These are phyloP conservation scores for Cercospora zeina DNA, from an alignment of 2,329 filamentous ascomycete genomes.

Conservation along the genomic window DNA sequence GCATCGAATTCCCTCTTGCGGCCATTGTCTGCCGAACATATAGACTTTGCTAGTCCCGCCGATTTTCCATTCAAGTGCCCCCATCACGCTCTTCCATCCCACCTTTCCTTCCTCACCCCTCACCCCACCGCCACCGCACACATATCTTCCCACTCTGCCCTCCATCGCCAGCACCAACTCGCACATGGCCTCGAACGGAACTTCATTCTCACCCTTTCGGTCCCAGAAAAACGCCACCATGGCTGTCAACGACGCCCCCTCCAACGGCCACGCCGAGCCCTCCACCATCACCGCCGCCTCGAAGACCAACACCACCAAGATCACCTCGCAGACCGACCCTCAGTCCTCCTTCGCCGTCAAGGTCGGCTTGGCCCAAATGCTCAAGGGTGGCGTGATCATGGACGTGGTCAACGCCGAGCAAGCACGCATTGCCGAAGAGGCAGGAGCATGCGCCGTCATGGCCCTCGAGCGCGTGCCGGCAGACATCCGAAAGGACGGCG, in stretches of 20 bases:
- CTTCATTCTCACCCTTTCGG: slow-evolving; percentile 25
- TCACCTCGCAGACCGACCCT: slow-evolving; percentile 27
- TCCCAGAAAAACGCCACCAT: slow-evolving; percentile 23
- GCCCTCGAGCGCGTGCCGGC: slow-evolving; percentile 95
- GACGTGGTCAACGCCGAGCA: slow-evolving; percentile 92
- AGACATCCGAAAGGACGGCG: slow-evolving; percentile 88
- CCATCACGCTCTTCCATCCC: neutral
- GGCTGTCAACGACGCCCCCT: slow-evolving; percentile 22
- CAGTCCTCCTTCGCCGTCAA: slow-evolving; percentile 77
- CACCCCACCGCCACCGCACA: neutral
- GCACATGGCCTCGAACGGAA: slow-evolving; percentile 27
- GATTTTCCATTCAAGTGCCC: neutral
- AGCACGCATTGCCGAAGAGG: slow-evolving; percentile 94
- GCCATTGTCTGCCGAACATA: slow-evolving; percentile 2
- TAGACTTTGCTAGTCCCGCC: slow-evolving; percentile 17
- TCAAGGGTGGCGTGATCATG: slow-evolving; percentile 99
- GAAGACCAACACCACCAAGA: slow-evolving; percentile 28
- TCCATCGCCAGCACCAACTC: neutral
- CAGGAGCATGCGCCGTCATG: slow-evolving; percentile 96
- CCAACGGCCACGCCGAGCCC: slow-evolving; percentile 28
- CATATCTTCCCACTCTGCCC: neutral
- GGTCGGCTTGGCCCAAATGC: slow-evolving; percentile 92
- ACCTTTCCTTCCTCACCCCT: slow-evolving; percentile 6
- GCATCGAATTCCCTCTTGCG: neutral
- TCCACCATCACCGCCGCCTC: slow-evolving; percentile 24